Evolutionary conservation across 495 filamentous ascomycete species (phyloP).

Genomic region (Annulohypoxylon bovei): DNA sequence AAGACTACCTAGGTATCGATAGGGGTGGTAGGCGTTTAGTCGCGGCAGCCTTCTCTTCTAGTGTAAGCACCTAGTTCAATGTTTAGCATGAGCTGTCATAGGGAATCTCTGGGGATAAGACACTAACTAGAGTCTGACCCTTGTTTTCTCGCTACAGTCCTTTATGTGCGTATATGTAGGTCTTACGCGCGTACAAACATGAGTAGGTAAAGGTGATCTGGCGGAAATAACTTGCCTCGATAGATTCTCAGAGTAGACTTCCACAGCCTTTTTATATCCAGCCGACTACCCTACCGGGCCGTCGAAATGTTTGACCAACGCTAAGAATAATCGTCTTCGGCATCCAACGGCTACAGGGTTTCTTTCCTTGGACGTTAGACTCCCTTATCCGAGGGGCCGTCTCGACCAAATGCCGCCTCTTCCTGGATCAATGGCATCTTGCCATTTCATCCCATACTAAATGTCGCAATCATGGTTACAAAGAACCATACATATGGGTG

Average conservation of each 20-base stretch:
- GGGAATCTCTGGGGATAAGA: conserved; percentile 17
- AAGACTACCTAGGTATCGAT: not conserved
- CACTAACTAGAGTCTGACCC: conserved; percentile 23
- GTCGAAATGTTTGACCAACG: conserved; percentile 13
- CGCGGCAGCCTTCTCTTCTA: not conserved
- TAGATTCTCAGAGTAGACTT: conserved; percentile 10
- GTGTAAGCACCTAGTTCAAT: conserved; percentile 7
- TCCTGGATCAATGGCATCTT: conserved; percentile 29
- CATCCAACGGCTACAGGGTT: conserved; percentile 8
- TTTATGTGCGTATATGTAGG: conserved; percentile 13
- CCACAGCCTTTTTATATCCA: conserved; percentile 34
- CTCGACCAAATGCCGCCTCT: conserved; percentile 27
- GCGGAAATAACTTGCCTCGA: conserved; percentile 20
- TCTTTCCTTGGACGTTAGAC: conserved; percentile 21
- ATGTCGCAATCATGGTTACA: conserved; percentile 23
- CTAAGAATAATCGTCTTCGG: conserved; percentile 13
- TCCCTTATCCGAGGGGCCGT: conserved; percentile 34
- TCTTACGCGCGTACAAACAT: conserved; percentile 20
- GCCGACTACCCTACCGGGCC: not conserved
- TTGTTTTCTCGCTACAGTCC: conserved; percentile 8
- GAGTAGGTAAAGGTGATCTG: not conserved
- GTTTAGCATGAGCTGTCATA: conserved; percentile 37
- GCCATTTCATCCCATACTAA: conserved; percentile 27
- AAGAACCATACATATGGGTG: conserved; percentile 6
- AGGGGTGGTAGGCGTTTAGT: not conserved